A percentile compares a stretch with the other conserved stretches of the same genome.
phyloP scores from a whole-genome alignment of 768 basidiomycete species.

The Podaxis mareebaensis region DNA sequence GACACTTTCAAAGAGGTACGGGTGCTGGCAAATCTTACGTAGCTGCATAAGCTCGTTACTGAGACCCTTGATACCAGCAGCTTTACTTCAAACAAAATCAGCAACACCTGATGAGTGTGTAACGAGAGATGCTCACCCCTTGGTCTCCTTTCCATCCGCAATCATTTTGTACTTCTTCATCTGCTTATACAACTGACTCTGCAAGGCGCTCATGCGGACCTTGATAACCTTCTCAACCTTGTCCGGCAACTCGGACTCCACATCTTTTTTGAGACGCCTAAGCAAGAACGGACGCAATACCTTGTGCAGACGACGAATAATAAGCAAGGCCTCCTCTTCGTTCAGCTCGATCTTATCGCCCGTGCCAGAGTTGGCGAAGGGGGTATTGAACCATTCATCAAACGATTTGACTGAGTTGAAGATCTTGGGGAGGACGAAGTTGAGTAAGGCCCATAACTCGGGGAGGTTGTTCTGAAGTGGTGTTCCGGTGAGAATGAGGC shows the following conservation, averaged over 20 bases:
- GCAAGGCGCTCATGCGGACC: constrained; percentile 90
- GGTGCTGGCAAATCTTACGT: constrained; percentile 97
- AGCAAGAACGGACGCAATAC: constrained; percentile 94
- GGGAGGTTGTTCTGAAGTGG: constrained; percentile 97
- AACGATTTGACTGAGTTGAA: constrained; percentile 99
- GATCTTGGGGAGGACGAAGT: constrained; percentile 92
- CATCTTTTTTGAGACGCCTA: constrained; percentile 92
- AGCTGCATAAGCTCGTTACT: constrained; percentile 98
- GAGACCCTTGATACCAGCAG: constrained; percentile 80
- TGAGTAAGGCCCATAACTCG: constrained; percentile 93
- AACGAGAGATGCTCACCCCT: constrained; percentile 55
- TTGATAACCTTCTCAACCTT: constrained; percentile 99
- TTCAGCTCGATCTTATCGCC: constrained; percentile 98
- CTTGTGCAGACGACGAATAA: constrained; percentile 95
- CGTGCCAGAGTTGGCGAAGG: constrained; percentile 97
- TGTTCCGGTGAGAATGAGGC: constrained; percentile 93
- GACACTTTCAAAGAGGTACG: constrained; percentile 93
- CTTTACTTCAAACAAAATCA: constrained; percentile 47
- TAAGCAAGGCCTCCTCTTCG: constrained; percentile 98
- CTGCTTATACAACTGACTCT: constrained; percentile 92
- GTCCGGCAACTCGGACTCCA: constrained; percentile 93
- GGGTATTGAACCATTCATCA: constrained; percentile 99
- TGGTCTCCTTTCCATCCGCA: constrained; percentile 73
- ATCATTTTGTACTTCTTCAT: constrained; percentile 99
- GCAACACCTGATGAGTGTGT: constrained; percentile 3